Evolutionary conservation across 495 filamentous ascomycete genomes (phyloP).

Genomic region (Tuber magnatum): DNA sequence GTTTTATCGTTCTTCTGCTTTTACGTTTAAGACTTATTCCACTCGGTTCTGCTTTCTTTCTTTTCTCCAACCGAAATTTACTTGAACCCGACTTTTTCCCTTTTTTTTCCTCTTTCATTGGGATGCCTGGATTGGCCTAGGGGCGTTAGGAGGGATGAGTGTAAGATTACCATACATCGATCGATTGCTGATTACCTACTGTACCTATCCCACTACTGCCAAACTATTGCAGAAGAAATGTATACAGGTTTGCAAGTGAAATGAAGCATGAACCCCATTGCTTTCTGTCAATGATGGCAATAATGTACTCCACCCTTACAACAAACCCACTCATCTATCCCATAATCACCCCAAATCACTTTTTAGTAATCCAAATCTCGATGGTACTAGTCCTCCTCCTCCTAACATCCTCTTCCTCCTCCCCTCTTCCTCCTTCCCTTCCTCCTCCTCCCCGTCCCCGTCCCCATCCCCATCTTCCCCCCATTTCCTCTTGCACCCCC

Average conservation of each 20-base stretch:
- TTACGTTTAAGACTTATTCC: neutral
- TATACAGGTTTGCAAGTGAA: neutral
- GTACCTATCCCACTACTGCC: neutral
- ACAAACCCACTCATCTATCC: too few species aligned
- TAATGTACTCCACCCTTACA: too few species aligned
- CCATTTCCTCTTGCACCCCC: conserved; percentile 23
- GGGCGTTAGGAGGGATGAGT: neutral
- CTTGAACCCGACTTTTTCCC: neutral
- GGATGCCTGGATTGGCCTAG: neutral
- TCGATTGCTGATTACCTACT: neutral
- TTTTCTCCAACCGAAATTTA: neutral
- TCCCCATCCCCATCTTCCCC: neutral
- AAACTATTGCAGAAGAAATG: neutral
- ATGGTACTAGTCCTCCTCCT: neutral
- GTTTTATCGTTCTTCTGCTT: neutral
- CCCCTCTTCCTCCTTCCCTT: neutral
- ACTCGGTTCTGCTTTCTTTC: neutral
- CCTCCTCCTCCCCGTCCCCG: neutral
- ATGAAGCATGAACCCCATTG: neutral
- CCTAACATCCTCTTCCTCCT: neutral
- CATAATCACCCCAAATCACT: neutral
- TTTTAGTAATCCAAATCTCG: neutral
- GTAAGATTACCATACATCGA: neutral
- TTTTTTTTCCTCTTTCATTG: neutral
- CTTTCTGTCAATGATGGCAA: neutral